Evolutionary conservation across 805 yeast genomes (phyloP).

Genomic region (Saturnispora besseyi): DNA sequence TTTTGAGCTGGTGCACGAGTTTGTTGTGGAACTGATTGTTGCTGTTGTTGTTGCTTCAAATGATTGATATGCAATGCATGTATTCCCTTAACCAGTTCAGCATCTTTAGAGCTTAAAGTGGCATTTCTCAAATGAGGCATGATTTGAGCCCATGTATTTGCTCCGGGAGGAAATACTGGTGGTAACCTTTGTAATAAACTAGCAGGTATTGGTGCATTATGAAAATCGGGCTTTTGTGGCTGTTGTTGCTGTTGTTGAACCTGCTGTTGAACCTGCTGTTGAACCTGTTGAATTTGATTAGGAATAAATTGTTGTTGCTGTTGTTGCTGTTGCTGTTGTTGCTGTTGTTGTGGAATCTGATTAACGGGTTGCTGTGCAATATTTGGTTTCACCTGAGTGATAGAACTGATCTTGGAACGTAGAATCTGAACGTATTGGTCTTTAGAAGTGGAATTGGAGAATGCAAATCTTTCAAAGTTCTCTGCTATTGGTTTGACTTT

Average conservation of each 20-base stretch:
- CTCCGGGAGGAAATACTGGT: conserved; percentile 59
- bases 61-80: conserved; percentile 60
- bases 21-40: conserved; percentile 2
- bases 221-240: conserved; percentile 33
- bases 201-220: conserved; percentile 65
- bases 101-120: conserved; percentile 46
- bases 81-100: conserved; percentile 54
- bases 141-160: conserved; percentile 74
- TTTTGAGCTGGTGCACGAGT: not conserved
- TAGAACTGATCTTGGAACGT: conserved; percentile 30
- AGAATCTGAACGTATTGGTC: conserved; percentile 48
- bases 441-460: conserved; percentile 45
- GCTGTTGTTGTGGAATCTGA: conserved; percentile 21
- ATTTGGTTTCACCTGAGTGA: conserved; percentile 29
- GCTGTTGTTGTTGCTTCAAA: conserved; percentile 28
- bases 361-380: conserved; percentile 19
- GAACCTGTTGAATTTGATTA: conserved; percentile 8
- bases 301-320: not conserved
- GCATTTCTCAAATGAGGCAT: conserved; percentile 50
- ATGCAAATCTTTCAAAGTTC: conserved; percentile 63
- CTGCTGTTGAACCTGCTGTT: conserved; percentile 13
- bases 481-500: conserved; percentile 50
- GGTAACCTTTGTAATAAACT: conserved; percentile 59
- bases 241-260: conserved; percentile 11
- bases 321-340: conserved; percentile 19